phyloP scores from a whole-genome alignment of 768 basidiomycete genomes.

The Cystofilobasidium ferigula region DNA sequence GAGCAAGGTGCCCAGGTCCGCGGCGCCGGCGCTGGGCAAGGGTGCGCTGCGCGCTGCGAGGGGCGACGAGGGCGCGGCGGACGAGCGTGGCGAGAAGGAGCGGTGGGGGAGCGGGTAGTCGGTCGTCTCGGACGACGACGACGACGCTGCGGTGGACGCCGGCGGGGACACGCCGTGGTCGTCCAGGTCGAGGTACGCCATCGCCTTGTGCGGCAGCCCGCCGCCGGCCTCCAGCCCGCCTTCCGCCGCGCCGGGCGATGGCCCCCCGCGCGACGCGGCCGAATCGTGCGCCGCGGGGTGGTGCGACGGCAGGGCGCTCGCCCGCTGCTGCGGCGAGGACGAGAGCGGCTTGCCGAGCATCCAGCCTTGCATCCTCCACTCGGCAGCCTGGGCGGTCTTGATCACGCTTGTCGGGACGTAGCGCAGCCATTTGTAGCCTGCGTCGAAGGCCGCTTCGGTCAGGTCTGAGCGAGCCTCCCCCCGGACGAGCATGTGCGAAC shows the following conservation, averaged over 20 bases:
- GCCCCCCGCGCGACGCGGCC: no score
- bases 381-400: conserved; percentile 89
- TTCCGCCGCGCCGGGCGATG: no score
- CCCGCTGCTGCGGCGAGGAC: no score
- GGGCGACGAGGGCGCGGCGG: no score
- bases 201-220: neutral
- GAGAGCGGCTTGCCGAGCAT: conserved; percentile 86
- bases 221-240: no score
- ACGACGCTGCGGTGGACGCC: conserved; percentile 3
- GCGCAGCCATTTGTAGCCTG: conserved; percentile 88
- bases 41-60: conserved; percentile 6
- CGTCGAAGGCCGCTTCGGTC: neutral
- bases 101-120: conserved; percentile 27
- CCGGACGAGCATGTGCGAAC: neutral
- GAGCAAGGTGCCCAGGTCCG: conserved; percentile 70
- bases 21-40: conserved; percentile 25
- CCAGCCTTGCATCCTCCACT: conserved; percentile 95
- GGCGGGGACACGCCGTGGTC: neutral
- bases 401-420: conserved; percentile 87
- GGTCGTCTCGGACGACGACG: neutral
- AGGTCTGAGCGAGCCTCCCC: no score
- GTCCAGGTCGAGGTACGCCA: neutral
- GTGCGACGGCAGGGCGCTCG: no score
- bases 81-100: conserved; percentile 36
- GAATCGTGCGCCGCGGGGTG: no score